Base-by-base conservation (phyloP, 2,329 filamentous ascomycete genomes). In the Hymenoscyphus albidus region DNA sequence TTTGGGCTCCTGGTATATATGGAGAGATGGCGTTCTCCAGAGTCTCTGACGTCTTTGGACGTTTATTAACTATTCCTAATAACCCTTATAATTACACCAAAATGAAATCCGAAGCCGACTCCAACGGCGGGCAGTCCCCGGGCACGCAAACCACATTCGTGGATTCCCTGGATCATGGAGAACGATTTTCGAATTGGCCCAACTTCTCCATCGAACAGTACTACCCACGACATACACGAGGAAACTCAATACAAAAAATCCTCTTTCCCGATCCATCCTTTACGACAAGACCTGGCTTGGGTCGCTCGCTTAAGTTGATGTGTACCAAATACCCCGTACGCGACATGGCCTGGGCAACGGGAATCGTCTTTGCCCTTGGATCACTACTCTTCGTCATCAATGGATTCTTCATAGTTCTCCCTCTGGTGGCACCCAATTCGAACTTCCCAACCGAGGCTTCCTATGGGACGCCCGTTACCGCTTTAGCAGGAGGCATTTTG, bases 301-400 rank as follows among this genome's bases (percentile, higher is more conserved):
- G 55, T 16, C 62, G 65, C 40, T 16, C 57, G 54, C 56, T 51
- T 31, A 63, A 65, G 51, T 60, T 56, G 54, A 69, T 71, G 65
- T 69, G 38, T 42, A 70, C 65, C 5, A 55, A 44, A 4, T 70
- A 70, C 32, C 70, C 70, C 18, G 40, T 66, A 38, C 63, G 66
- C 35, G 67, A 71, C 51, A 65, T 66, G 62, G 68, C 66, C 10
- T 71, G 64, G 61, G 32, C 65, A 40, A 68, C 69, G 22, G 70
- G 66, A 31, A 55, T 67, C 18, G 57, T 57, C 10, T 71, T 71
- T 61, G 57, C 65, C 7, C 39, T 68, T 14, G 70, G 70, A 9
- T 71, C 70, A 31, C 62, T 62, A 16, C 51, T 66, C 10, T 71
- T 70, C 55, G 64, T 71, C n/a, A 63, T 62, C 22, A 69, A 70